Evolutionary conservation across 2,329 filamentous ascomycete species (phyloP).

Genomic region (Fusarium agapanthi): DNA sequence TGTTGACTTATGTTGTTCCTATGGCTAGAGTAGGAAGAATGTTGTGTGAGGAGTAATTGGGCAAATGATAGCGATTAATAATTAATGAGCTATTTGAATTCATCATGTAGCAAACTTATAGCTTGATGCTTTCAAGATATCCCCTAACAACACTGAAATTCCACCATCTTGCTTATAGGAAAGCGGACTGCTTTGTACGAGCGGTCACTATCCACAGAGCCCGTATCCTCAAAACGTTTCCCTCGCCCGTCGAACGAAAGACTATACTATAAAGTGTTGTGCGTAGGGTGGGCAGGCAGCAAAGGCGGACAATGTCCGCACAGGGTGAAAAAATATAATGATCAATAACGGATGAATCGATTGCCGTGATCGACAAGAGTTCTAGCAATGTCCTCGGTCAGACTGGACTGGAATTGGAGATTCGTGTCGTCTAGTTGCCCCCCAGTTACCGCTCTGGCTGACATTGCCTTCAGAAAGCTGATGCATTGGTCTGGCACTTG

Average conservation of each 20-base stretch:
- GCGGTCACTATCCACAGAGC: neutral
- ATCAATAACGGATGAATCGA: neutral
- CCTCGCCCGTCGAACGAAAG: neutral
- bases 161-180: neutral
- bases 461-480: neutral
- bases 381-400: neutral
- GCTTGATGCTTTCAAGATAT: neutral
- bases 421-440: neutral
- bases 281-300: neutral
- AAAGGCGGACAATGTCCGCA: neutral
- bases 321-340: accelerated
- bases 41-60: neutral
- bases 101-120: neutral
- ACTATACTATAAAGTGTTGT: neutral
- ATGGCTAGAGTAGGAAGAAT: neutral
- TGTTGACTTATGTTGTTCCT: neutral
- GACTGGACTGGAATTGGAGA: neutral
- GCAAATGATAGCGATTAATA: accelerated
- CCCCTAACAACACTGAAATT: neutral
- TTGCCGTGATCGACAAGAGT: neutral
- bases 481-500: neutral
- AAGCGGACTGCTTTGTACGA: neutral
- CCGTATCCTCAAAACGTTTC: neutral
- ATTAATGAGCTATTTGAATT: neutral
- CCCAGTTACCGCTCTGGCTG: neutral